Conservation (phyloP, 352 stramenopile genomes). For the Pythium volutum region DNA sequence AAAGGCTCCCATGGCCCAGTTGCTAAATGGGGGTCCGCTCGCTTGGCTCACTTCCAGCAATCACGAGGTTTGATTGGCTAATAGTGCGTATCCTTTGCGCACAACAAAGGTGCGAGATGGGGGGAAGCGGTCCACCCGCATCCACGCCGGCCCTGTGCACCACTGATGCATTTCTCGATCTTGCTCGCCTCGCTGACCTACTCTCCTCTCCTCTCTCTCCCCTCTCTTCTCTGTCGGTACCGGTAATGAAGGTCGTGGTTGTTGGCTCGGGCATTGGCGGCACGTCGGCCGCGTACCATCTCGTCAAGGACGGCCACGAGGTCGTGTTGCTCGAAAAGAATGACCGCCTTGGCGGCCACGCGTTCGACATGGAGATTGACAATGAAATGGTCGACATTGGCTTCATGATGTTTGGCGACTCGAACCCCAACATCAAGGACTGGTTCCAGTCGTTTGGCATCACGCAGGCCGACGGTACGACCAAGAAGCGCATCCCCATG, state of each 20-base stretch:
- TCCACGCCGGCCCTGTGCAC: background rate
- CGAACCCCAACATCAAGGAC: slow-evolving; percentile 89
- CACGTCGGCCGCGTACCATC: slow-evolving; percentile 79
- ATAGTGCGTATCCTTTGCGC: background rate
- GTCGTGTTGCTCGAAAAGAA: slow-evolving; percentile 83
- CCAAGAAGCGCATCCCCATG: slow-evolving; percentile 86
- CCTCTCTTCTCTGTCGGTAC: background rate
- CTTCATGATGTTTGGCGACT: slow-evolving; percentile 91
- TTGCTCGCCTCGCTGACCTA: background rate
- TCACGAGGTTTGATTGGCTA: slow-evolving; percentile 8
- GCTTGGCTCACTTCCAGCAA: slow-evolving; percentile 1
- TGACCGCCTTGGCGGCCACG: slow-evolving; percentile 73
- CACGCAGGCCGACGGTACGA: slow-evolving; percentile 82
- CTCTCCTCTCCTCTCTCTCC: background rate
- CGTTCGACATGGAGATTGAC: slow-evolving; percentile 87
- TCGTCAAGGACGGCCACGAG: slow-evolving; percentile 82
- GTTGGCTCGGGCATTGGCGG: slow-evolving; percentile 82
- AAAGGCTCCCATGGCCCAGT: background rate
- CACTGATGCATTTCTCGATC: slow-evolving; percentile 22
- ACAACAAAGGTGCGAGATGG: slow-evolving; percentile 9
- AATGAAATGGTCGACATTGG: slow-evolving; percentile 80
- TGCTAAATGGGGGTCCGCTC: slow-evolving; percentile 4
- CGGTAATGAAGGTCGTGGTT: slow-evolving; percentile 81
- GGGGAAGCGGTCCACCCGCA: background rate
- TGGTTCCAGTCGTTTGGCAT: slow-evolving; percentile 87